These are phyloP conservation scores for Solanum tarapatanum DNA, from an alignment of 257 asterid genomes.

Conservation along the genomic window DNA sequence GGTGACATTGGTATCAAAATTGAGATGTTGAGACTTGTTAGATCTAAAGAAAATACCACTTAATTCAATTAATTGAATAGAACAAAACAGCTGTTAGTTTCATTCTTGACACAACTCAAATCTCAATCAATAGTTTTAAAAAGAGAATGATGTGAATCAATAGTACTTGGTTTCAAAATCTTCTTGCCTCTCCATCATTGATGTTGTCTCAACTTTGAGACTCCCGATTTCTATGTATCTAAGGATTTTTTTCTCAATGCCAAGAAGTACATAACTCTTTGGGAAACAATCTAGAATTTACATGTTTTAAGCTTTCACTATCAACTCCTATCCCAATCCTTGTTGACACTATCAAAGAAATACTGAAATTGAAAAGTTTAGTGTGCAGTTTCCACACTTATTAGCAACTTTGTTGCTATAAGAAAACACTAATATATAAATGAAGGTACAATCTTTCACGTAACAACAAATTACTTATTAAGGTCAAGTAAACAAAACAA, in stretches of 20 bases:
- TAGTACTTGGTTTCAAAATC: neutral
- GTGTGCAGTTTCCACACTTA: neutral
- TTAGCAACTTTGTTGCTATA: neutral
- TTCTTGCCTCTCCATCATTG: neutral
- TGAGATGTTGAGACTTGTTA: neutral
- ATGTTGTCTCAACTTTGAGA: neutral
- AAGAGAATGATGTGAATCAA: neutral
- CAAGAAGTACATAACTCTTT: neutral
- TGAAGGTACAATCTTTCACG: neutral
- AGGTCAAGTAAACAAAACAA: neutral
- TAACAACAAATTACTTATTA: neutral
- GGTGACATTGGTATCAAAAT: neutral
- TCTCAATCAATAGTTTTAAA: neutral
- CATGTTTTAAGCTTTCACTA: neutral
- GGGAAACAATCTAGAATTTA: neutral
- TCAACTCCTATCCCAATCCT: neutral
- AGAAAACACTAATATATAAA: neutral
- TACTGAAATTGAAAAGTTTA: neutral
- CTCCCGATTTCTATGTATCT: neutral
- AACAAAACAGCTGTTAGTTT: neutral
- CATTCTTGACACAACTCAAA: neutral
- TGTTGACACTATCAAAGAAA: neutral
- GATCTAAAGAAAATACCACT: neutral
- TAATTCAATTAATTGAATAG: neutral
- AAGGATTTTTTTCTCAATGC: neutral